Evolutionary conservation across 352 stramenopile species (phyloP), one percentile per base, ranked within the genome.

Genomic region (Thraustochytrium sp.): DNA sequence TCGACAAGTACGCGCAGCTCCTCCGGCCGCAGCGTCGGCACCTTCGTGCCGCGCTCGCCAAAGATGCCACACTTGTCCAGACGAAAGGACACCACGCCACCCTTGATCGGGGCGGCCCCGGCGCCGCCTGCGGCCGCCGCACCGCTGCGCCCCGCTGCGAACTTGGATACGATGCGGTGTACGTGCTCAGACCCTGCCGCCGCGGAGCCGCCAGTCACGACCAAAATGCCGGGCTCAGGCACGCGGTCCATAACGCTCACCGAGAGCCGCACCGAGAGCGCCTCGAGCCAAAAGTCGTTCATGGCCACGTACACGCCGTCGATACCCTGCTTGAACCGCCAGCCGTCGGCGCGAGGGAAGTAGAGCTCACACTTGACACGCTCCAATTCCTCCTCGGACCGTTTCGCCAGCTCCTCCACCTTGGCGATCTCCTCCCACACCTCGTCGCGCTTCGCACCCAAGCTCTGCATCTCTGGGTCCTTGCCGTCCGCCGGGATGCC

Each of bases 241-340:
- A 29, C 34, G 18, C 53, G 68, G 49, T 80, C 68, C 42, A 80
- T 46, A 23, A 80, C 44, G 51, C 36, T 29, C 13, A 80, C 23
- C 23, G 68, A 80, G 21, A 80, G 44, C 11, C 34, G 31, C 42
- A 38, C 49, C 16, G 48, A 44, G 8, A 80, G 23, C 21, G 31
- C 40, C 31, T 77, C 65, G 1, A 77, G 42, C 68, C 68, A 80
- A 80, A 80, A 80, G 26, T 80, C 68, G 26, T 80, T 80, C 44
- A 80, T 72, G 48, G 68, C 68, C 76, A 80, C 31, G 38, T 80
- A 80, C 1, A 80, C 53, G 2, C 65, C 68, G 11, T 80, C 68
- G 18, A 80, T 26, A 18, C 68, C 68, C n/a, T 80, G 68, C 44
- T 72, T 61, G 16, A 63, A 80, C 2, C 68, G 68, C 68, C 68